A percentile compares a stretch with the other conserved stretches of the same genome.
Conservation (phyloP, 2,329 filamentous ascomycete species). For the Cytospora piceicola region DNA sequence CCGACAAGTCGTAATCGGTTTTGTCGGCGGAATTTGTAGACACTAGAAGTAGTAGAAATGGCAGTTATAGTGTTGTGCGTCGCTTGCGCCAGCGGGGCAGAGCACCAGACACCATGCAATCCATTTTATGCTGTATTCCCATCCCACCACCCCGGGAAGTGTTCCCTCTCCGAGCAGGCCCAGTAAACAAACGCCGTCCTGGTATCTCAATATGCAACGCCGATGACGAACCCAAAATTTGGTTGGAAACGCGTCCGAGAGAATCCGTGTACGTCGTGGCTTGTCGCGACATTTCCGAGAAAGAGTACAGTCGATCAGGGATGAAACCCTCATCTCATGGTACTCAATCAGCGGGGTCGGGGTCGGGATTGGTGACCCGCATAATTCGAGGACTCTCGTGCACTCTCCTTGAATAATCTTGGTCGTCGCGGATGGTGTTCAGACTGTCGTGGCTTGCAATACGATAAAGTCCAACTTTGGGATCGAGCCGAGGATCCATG, state of each 20-base stretch:
- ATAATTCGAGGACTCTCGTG: slow-evolving; percentile 57
- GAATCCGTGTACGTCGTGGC: slow-evolving; percentile 43
- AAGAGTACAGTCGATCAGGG: background rate
- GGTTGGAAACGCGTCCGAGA: slow-evolving; percentile 29
- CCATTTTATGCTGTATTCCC: slow-evolving; percentile 23
- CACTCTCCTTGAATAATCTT: slow-evolving; percentile 67
- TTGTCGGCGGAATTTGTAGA: slow-evolving; percentile 21
- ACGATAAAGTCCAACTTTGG: slow-evolving; percentile 61
- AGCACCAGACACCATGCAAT: slow-evolving; percentile 22
- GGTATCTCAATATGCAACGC: slow-evolving; percentile 49
- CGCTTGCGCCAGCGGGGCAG: slow-evolving; percentile 8
- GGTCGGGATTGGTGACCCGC: slow-evolving; percentile 67
- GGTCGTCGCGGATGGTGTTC: slow-evolving; percentile 66
- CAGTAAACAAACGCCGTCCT: slow-evolving; percentile 45
- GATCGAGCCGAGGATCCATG: slow-evolving; percentile 67
- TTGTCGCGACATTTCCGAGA: slow-evolving; percentile 26
- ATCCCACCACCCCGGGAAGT: slow-evolving; percentile 8
- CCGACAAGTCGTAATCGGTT: slow-evolving; percentile 9
- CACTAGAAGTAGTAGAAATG: slow-evolving; percentile 27
- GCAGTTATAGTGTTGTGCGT: slow-evolving; percentile 15
- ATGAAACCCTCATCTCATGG: background rate
- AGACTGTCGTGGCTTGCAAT: slow-evolving; percentile 63
- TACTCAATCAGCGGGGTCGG: slow-evolving; percentile 40
- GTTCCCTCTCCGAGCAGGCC: slow-evolving; percentile 3
- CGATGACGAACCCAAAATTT: slow-evolving; percentile 41